Conservation (phyloP, 2,329 filamentous ascomycete genomes). For the Nakataea oryzae region DNA sequence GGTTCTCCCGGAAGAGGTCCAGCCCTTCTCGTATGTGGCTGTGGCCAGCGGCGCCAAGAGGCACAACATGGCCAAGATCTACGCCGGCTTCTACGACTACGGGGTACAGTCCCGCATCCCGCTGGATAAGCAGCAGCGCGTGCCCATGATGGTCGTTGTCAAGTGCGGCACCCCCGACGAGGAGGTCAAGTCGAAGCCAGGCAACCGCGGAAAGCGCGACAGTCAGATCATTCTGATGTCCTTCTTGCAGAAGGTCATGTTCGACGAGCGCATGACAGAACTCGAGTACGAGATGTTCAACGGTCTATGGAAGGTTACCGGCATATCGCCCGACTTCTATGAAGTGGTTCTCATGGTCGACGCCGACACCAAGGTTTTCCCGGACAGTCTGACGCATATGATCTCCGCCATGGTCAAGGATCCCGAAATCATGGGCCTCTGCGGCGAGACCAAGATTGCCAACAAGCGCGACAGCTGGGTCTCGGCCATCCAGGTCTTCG, state of each 20-base stretch:
- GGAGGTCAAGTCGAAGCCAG: conserved; percentile 70
- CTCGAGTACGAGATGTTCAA: conserved; percentile 99
- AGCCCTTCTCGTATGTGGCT: conserved; percentile 90
- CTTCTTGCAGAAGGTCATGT: conserved; percentile 99
- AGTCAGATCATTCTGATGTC: conserved; percentile 99
- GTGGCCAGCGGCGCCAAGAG: conserved; percentile 92
- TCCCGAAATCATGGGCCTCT: conserved; percentile 97
- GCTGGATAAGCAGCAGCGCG: conserved; percentile 80
- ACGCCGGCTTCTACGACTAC: conserved; percentile 97
- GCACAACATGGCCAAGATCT: conserved; percentile 99
- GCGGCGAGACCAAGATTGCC: conserved; percentile 98
- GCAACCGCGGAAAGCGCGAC: conserved; percentile 96
- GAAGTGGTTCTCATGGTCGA: conserved; percentile 98
- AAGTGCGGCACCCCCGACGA: conserved; percentile 94
- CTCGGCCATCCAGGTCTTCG: conserved; percentile 96
- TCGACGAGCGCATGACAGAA: conserved; percentile 98
- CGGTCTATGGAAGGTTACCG: conserved; percentile 95
- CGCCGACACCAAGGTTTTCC: conserved; percentile 98
- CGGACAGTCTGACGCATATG: conserved; percentile 97
- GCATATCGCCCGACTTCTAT: conserved; percentile 96
- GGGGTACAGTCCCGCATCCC: conserved; percentile 72
- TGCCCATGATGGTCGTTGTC: conserved; percentile 94
- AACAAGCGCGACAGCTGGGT: conserved; percentile 96
- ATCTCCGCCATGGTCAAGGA: conserved; percentile 98
- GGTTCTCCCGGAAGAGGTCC: conserved; percentile 68